Base-by-base conservation (phyloP, 2,329 filamentous ascomycete genomes). In the Colletotrichum sp. region DNA sequence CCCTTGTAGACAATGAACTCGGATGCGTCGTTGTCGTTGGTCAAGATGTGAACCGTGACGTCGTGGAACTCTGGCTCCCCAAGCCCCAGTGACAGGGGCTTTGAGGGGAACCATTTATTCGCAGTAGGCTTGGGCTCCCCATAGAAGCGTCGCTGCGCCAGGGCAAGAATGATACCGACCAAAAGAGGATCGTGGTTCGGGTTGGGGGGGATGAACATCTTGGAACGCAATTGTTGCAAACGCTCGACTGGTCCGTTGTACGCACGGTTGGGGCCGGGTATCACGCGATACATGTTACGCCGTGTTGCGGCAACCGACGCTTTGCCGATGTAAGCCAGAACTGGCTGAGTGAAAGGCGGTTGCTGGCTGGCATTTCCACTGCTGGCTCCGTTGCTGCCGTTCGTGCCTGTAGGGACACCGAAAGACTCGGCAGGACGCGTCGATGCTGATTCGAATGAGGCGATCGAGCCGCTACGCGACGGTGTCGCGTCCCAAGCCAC, bases 81-180 rank as follows among this genome's bases (percentile, higher is more conserved):
- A 12, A 55, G 34, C 28, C 57, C 73, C 12, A 64, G 44, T 9
- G 71, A 62, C 32, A 62, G 59, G 15, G 75, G 66, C 18, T 66
- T 66, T 15, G 71, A 75, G 13, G 75, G 65, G 9, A 60, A 44
- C 73, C 76, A 72, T 16, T 73, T 77, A 16, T 55, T 73, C 39
- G 68, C 34, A 8, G 68, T 67, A n/a, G 73, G 68, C 68, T 44
- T 60, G 16, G 76, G 73, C 24, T 77, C 71, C 24, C 78, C 60
- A 79, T 92, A 91, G 72, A 90, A 90, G 63, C 89, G 86, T 10
- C 86, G 85, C 78, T 92, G 91, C 9, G 91, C 91, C 88, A 92
- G 90, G 63, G 89, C 88, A 15, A 92, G 78, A 72, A 92, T 88
- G 59, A 88, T 85, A 24, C 87, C 89, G 7, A 90, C 83, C 44